Conservation (phyloP, 768 basidiomycete genomes). For the Boletus edulis region DNA sequence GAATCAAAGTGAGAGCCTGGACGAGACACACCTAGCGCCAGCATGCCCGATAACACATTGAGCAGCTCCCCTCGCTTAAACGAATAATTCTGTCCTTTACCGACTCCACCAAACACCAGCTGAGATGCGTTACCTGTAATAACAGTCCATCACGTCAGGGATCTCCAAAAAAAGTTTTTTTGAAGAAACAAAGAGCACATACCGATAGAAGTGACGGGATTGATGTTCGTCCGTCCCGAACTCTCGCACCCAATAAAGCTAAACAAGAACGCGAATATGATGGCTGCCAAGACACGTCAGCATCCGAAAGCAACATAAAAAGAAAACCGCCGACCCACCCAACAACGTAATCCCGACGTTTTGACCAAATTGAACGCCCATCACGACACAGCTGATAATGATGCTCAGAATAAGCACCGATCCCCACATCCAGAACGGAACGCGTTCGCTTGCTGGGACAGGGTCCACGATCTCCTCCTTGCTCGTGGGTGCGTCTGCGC, state of each 20-base stretch:
- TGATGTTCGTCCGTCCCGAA: conserved; percentile 57
- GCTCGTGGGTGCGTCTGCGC: neutral
- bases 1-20: no score
- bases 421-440: conserved; percentile 56
- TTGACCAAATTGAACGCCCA: conserved; percentile 52
- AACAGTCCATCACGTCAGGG: neutral
- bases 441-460: conserved; percentile 52
- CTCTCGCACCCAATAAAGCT: conserved; percentile 67
- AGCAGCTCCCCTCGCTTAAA: conserved; percentile 16
- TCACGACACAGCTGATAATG: conserved; percentile 50
- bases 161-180: neutral
- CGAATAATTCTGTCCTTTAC: conserved; percentile 40
- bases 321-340: conserved; percentile 1
- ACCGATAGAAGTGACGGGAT: conserved; percentile 57
- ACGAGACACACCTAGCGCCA: neutral
- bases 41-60: conserved; percentile 26
- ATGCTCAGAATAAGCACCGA: conserved; percentile 46
- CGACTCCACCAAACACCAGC: conserved; percentile 62
- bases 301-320: neutral
- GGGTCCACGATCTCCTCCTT: conserved; percentile 48
- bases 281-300: conserved; percentile 23
- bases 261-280: conserved; percentile 61
- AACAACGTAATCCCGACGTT: conserved; percentile 39
- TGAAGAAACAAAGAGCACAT: neutral
- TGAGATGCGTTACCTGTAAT: conserved; percentile 46